Evolutionary conservation across 2,329 filamentous ascomycete species (phyloP), one percentile per base, ranked within the genome.

Genomic region (Cladosporium sp.): DNA sequence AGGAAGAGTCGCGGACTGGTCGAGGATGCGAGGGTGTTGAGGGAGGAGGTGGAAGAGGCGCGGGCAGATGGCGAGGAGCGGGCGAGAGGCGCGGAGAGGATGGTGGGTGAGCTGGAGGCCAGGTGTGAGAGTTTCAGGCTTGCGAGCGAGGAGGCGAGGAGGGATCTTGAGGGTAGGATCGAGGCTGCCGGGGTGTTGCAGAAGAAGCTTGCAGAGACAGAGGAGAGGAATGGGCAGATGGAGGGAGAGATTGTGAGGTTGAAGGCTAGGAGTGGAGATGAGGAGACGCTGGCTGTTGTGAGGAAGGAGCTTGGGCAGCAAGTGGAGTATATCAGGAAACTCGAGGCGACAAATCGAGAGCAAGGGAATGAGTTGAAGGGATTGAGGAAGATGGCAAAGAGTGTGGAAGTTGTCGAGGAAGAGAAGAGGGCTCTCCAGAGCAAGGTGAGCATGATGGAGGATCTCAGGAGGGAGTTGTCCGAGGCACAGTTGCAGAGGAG

Each of bases 391-490:
- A 77, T 88, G 3, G 87, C 92, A 72, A 93, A 90, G 74, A 90
- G 89, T n/a, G 87, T 96, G 1, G 90, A 96, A 69, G 84, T 99
- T 2, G 89, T 97, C 0, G 92, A 99, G 71, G 94, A 99, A 72
- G 92, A 99, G 77, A 97, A 97, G 78, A 82, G 90, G 62, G 84
- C 86, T 0, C 76, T 99, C 20, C 88, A 94, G 72, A 85, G 87
- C 34, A 90, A 86, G 69, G 73, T 99, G 1, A 86, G 90, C 61
- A 80, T 88, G 38, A 88, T 93, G 73, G 85, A 90, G 59, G 80
- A 84, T 12, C 69, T 96, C 9, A 86, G 94, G 68, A 80, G 84
- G 28, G 89, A 97, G 69, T 79, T 97, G 12, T 82, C 84, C 9
- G 93, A 96, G 70, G 84, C 88, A 19, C 84, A 89, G 62, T 81